Evolutionary conservation across 2,329 filamentous ascomycete genomes (phyloP), one percentile per base, ranked within the genome.

Genomic region (Peltaster fructicola): DNA sequence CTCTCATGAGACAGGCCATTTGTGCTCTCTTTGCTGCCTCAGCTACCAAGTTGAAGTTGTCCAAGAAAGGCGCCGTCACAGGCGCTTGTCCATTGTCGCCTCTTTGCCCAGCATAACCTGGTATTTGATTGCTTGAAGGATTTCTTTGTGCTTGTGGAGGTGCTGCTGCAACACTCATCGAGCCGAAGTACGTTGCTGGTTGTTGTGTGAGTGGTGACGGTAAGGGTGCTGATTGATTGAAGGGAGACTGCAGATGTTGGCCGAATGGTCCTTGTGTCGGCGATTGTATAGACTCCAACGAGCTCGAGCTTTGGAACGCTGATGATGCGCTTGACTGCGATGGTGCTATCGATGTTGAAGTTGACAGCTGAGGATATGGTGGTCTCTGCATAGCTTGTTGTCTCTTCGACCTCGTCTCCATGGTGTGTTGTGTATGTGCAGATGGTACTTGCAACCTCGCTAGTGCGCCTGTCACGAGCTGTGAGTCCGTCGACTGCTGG

Each of bases 21-120:
- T 93, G 81, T 7, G 85, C 85, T 20, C 84, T 65, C 54, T 91
- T 92, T 20, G 82, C 85, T 2, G 85, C 85, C 58, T 95, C 85
- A 17, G 84, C 84, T 20, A 93, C 66, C 15, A 93, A 66, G 30
- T 68, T 85, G 44, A 85, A 79, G 51, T 91, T 75, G 41, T 73
- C 70, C 31, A 91, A 63, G 45, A 82, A 82, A 4, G 61, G 61
- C 7, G 61, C 58, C 2, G 65, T 68, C 41, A 58, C 56, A 18
- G 51, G 50, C 16, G 32, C 31, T 6, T 44, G 46, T 14, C 35
- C 40, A 17, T 33, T 33, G 11, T 36, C 29, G 15, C 43, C 42
- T 36, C 45, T 38, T 32, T 47, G 42, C 9, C 45, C 46, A 14
- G 39, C 27, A 23, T 43, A 40, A n/a, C n/a, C n/a, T n/a, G n/a